These are phyloP conservation scores for Singerocomus inundabilis DNA, from an alignment of 1,284 basidiomycete genomes.

Conservation along the genomic window DNA sequence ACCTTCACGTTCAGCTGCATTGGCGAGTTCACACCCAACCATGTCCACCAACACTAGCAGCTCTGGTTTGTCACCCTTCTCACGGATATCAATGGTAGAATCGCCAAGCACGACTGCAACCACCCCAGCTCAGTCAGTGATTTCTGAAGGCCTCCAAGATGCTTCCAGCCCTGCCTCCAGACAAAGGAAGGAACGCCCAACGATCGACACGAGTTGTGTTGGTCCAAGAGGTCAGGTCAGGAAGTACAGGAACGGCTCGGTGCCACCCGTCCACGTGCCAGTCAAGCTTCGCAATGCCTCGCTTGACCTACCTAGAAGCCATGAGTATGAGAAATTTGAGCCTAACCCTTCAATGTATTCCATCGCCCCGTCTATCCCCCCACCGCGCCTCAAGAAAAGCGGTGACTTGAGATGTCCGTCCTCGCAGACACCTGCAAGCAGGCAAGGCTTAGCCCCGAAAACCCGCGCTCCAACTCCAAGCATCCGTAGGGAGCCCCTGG, in stretches of 20 bases:
- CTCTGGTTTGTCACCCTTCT: slow-evolving; percentile 29
- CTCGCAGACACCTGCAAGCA: slow-evolving; percentile 29
- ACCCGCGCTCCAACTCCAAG: slow-evolving; percentile 24
- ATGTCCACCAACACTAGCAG: slow-evolving; percentile 27
- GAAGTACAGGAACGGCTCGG: slow-evolving; percentile 33
- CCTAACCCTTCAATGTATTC: slow-evolving; percentile 32
- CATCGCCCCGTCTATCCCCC: slow-evolving; percentile 31
- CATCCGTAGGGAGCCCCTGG: slow-evolving; percentile 30
- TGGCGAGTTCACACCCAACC: slow-evolving; percentile 27
- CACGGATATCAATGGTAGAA: slow-evolving; percentile 25
- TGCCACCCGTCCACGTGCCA: slow-evolving; percentile 31
- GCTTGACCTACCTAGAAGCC: slow-evolving; percentile 28
- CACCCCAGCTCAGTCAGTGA: slow-evolving; percentile 28
- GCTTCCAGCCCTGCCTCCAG: slow-evolving; percentile 20
- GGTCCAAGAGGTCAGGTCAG: slow-evolving; percentile 31
- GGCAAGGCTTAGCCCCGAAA: slow-evolving; percentile 25
- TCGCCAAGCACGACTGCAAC: slow-evolving; percentile 29
- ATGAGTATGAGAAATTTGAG: slow-evolving; percentile 28
- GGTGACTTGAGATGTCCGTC: slow-evolving; percentile 25
- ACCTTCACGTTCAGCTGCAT: slow-evolving; percentile 19
- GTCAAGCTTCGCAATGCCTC: slow-evolving; percentile 31
- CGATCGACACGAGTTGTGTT: slow-evolving; percentile 33
- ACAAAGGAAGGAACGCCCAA: slow-evolving; percentile 32
- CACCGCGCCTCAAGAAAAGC: slow-evolving; percentile 23
- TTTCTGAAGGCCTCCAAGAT: slow-evolving; percentile 18